Conservation (phyloP, 2,329 filamentous ascomycete genomes). For the Penicillium paneum region DNA sequence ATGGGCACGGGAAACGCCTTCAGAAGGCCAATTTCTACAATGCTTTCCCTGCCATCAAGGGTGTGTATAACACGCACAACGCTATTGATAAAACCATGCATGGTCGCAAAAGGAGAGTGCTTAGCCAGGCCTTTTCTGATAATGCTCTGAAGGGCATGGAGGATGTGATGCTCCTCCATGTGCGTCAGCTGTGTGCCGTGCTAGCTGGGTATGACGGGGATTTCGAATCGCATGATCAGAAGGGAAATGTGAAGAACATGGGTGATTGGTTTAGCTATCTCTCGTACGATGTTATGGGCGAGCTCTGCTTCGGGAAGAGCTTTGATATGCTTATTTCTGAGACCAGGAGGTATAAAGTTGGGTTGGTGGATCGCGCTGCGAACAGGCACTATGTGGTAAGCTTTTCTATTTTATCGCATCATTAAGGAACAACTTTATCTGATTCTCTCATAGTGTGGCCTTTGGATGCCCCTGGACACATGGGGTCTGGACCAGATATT, state of each 20-base stretch:
- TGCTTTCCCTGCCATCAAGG: conserved; percentile 64
- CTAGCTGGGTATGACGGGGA: conserved; percentile 21
- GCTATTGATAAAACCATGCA: conserved; percentile 66
- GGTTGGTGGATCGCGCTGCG: conserved; percentile 64
- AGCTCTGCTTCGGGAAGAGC: conserved; percentile 51
- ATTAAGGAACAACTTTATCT: neutral
- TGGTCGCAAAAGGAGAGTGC: conserved; percentile 66
- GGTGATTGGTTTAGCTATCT: conserved; percentile 43
- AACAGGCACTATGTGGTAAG: conserved; percentile 66
- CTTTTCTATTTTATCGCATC: conserved; percentile 9
- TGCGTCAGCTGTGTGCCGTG: conserved; percentile 60
- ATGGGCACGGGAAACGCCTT: conserved; percentile 40
- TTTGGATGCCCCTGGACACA: conserved; percentile 66
- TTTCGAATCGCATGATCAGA: conserved; percentile 16
- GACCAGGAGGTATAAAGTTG: conserved; percentile 60
- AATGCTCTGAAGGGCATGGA: conserved; percentile 66
- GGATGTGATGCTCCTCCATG: conserved; percentile 62
- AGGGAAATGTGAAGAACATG: conserved; percentile 34
- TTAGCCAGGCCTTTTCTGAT: conserved; percentile 70
- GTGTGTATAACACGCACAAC: conserved; percentile 69
- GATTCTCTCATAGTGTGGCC: conserved; percentile 56
- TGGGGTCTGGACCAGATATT: conserved; percentile 66
- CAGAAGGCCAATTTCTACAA: conserved; percentile 69
- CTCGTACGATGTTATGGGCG: conserved; percentile 53
- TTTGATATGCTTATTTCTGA: conserved; percentile 49